Evolutionary conservation across 192 early-diverging fungal genomes (phyloP), one percentile per base, ranked within the genome.

Genomic region (Powellomyces hirtus): DNA sequence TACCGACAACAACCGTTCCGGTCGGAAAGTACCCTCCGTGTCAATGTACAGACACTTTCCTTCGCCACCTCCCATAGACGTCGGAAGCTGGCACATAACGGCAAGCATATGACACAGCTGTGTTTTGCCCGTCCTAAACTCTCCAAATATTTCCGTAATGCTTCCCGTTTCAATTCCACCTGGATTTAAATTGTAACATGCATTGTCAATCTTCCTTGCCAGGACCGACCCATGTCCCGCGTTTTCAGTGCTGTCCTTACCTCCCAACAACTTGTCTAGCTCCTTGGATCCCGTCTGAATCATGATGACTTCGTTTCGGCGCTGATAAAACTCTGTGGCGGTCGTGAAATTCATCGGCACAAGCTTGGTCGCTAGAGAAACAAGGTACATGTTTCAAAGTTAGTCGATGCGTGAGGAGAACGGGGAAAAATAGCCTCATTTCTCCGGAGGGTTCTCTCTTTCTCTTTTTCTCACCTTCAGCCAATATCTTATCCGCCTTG

Each of bases 101-200:
- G 96, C 94, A 36, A 98, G 77, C 29, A 90, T 94, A 62, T 98
- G 96, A 74, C 96, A 97, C 13, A 98, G 65, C 72, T 98, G 96
- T 63, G 91, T 96, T 77, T 98, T 98, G 66, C 96, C 96, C 5
- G 96, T 98, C 52, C 96, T 79, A 70, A 98, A 98, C 78, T 98
- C 96, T 33, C 96, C 96, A 89, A 97, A 98, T 0, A 98, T 80
- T 74, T 98, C 96, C 24, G 96, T 98, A 35, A 98, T 97, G 4
- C 91, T 84, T 1, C 96, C 96, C 3, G 96, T 97, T 68, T 98
- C 96, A 46, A 98, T 89, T 16, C 96, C 96, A 57, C 90, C 86
- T 85, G 56, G 45, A n/a, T n/a, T n/a, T n/a, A n/a, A n/a, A n/a
- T n/a, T n/a, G n/a, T n/a, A n/a, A n/a, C n/a, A n/a, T n/a, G n/a